These are phyloP conservation scores for Trichoderma arundinaceum DNA, from an alignment of 2,329 filamentous ascomycete genomes.

Conservation along the genomic window DNA sequence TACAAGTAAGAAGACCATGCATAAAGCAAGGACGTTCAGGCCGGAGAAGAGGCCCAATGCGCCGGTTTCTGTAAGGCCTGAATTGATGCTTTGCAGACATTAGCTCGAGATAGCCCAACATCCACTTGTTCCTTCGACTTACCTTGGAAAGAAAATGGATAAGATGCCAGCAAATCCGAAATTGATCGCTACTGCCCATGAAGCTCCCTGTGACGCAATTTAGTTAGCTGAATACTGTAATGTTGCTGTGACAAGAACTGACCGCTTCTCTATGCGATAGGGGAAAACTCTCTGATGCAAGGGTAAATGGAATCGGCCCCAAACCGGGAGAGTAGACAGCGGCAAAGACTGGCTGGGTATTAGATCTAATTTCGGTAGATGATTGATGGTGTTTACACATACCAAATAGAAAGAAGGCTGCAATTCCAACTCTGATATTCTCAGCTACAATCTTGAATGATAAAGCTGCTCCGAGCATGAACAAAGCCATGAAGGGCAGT, in stretches of 20 bases:
- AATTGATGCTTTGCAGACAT: slow-evolving; percentile 35
- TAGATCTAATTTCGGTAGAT: neutral
- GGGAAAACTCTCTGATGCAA: slow-evolving; percentile 58
- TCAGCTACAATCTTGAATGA: slow-evolving; percentile 39
- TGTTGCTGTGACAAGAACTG: slow-evolving; percentile 18
- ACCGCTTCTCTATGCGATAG: slow-evolving; percentile 55
- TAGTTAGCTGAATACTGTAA: neutral
- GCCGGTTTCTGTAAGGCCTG: slow-evolving; percentile 41
- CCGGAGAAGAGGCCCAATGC: slow-evolving; percentile 54
- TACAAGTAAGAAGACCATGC: slow-evolving; percentile 52
- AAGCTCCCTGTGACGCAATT: slow-evolving; percentile 47
- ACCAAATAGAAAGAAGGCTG: slow-evolving; percentile 48
- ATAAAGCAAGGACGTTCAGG: slow-evolving; percentile 54
- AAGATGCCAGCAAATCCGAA: slow-evolving; percentile 54
- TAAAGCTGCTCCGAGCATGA: slow-evolving; percentile 48
- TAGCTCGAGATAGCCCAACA: neutral
- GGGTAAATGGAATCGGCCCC: slow-evolving; percentile 56
- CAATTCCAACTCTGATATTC: slow-evolving; percentile 39
- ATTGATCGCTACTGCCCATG: slow-evolving; percentile 55
- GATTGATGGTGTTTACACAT: neutral
- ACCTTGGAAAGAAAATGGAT: slow-evolving; percentile 49
- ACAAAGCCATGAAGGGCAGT: slow-evolving; percentile 51
- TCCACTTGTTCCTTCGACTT: neutral
- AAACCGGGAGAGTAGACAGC: slow-evolving; percentile 50
- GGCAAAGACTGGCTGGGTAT: slow-evolving; percentile 44